Conservation (phyloP, 305 asterid genomes). For the Euphrasia arctica region DNA sequence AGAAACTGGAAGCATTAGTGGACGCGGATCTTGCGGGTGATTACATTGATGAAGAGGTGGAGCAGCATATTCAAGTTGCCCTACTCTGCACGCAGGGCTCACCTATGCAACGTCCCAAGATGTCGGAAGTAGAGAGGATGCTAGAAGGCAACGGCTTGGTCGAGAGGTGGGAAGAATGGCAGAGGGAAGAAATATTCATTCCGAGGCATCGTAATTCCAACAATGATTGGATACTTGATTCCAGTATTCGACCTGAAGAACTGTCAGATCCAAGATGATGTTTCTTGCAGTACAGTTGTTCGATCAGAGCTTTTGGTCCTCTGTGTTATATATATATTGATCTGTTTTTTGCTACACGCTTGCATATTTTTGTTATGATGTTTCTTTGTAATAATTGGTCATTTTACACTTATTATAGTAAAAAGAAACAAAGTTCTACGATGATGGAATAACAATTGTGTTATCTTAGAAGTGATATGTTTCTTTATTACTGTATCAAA, state of each 20-base stretch:
- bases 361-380: neutral
- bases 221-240: constrained; percentile 27
- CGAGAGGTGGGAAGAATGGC: constrained; percentile 80
- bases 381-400: too few species aligned
- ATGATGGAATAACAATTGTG: too few species aligned
- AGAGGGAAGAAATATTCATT: constrained; percentile 63
- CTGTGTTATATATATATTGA: too few species aligned
- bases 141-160: constrained; percentile 75
- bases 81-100: constrained; percentile 8
- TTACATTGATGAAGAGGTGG: constrained; percentile 3
- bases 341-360: constrained; percentile 1
- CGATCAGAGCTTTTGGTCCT: too few species aligned
- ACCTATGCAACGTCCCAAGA: constrained; percentile 28
- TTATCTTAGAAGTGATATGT: too few species aligned
- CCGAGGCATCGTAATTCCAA: constrained; percentile 45
- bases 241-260: too few species aligned
- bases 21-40: constrained; percentile 54
- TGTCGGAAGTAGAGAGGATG: constrained; percentile 79
- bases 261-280: too few species aligned
- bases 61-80: constrained; percentile 7
- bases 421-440: too few species aligned
- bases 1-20: constrained; percentile 68
- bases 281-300: too few species aligned
- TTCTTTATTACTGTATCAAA: too few species aligned
- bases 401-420: too few species aligned